Base-by-base conservation (phyloP, 768 basidiomycete genomes). In the Leccinum boreale region DNA sequence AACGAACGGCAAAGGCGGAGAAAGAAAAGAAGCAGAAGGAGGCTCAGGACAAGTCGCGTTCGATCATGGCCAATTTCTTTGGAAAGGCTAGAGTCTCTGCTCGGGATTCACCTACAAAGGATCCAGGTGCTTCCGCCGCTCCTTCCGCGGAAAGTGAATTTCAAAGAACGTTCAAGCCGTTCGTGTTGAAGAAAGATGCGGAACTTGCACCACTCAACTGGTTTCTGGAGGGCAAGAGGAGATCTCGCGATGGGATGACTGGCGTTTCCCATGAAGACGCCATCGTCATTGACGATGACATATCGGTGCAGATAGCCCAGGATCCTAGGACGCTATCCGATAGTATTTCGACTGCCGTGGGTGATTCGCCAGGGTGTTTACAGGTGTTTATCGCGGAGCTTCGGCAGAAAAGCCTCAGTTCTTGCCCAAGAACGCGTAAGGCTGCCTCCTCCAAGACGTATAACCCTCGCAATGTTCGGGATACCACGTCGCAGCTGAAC, bases 1-100 rank as follows among this genome's bases (percentile, higher is more conserved):
- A 82, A 74, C 89, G 84, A 63, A 79, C 77, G 0, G 86, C 84
- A 10, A 90, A 84, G 65, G 79, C 75, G 3, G 88, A 90, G 65
- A 86, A 82, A 66, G 86, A 89, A 63, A 85, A 81, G 75, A 90
- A 84, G 69, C 82, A 82, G 59, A 83, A 84, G 57, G 85, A 89
- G 62, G 82, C 83, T 3, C 83, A 87, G 52, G 81, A 83, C 54
- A 92, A 84, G 71, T 90, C 91, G 4, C 82, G 85, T 29, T 86
- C 85, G 8, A 73, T 91, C 12, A 85, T 96, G 85, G 80, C 83
- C 1, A 88, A 74, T 67, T 94, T 93, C 76, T 92, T 94, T 70
- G 77, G 80, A 29, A 91, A 90, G 67, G 70, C 82, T 9, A 84
- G 82, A 62, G 55, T 70, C n/a, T 50, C 65, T 58, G 39, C 55